phyloP scores from a whole-genome alignment of 2,329 filamentous ascomycete genomes.

The Pyrenophora graminea region DNA sequence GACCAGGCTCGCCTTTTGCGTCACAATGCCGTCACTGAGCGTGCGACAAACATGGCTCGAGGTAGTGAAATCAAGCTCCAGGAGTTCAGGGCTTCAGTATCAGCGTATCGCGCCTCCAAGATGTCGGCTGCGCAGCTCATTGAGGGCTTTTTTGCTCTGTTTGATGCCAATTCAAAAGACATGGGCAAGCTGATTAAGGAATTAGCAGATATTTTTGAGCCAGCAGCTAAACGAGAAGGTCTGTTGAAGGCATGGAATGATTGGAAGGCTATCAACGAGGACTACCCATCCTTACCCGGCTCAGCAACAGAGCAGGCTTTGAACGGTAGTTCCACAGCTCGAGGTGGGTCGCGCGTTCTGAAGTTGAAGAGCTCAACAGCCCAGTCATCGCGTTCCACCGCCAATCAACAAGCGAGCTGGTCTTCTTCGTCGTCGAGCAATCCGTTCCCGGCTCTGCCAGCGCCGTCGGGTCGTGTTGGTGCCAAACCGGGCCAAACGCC shows the following conservation, averaged over 20 bases:
- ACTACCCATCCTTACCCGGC: slow-evolving; percentile 86
- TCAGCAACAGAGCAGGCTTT: slow-evolving; percentile 53
- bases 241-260: slow-evolving; percentile 88
- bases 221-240: slow-evolving; percentile 71
- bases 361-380: slow-evolving; percentile 71
- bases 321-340: slow-evolving; percentile 51
- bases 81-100: slow-evolving; percentile 79
- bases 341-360: slow-evolving; percentile 65
- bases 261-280: slow-evolving; percentile 94
- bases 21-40: slow-evolving; percentile 83
- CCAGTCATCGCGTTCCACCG: slow-evolving; percentile 66
- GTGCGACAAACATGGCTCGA: slow-evolving; percentile 77
- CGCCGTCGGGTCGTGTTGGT: slow-evolving; percentile 36
- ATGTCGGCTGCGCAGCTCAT: slow-evolving; percentile 77
- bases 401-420: slow-evolving; percentile 62
- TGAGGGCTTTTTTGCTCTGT: slow-evolving; percentile 84
- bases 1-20: slow-evolving; percentile 80
- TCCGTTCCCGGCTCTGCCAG: slow-evolving; percentile 40
- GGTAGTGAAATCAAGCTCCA: slow-evolving; percentile 75
- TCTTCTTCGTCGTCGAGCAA: slow-evolving; percentile 50
- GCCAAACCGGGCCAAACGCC: slow-evolving; percentile 44
- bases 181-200: slow-evolving; percentile 90
- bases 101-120: slow-evolving; percentile 72
- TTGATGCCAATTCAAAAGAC: slow-evolving; percentile 78
- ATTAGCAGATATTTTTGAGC: slow-evolving; percentile 89